Evolutionary conservation across 306 rosid species (phyloP).

Genomic region (Luffa aegyptiaca): DNA sequence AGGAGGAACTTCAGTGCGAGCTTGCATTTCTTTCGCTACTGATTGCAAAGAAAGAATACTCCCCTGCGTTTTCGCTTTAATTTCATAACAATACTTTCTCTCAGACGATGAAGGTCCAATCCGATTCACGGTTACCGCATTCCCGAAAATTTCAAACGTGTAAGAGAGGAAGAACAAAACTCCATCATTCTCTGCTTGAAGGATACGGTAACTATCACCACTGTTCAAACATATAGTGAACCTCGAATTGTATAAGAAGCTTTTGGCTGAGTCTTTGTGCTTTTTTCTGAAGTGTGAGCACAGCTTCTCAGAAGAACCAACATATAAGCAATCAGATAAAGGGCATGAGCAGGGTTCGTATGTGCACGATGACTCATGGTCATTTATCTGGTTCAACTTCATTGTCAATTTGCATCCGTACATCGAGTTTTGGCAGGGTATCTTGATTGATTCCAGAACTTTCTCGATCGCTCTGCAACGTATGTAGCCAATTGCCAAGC

Average conservation of each 20-base stretch:
- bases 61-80: constrained; percentile 27
- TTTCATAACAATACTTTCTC: constrained; percentile 31
- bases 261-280: constrained; percentile 26
- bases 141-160: constrained; percentile 24
- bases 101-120: constrained; percentile 31
- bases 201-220: constrained; percentile 23
- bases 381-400: constrained; percentile 24
- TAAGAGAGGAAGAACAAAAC: constrained; percentile 39
- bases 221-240: constrained; percentile 17
- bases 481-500: constrained; percentile 53
- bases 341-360: constrained; percentile 57
- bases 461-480: constrained; percentile 75
- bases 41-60: constrained; percentile 31
- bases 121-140: constrained; percentile 29
- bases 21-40: constrained; percentile 23
- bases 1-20: constrained; percentile 10
- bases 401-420: constrained; percentile 46
- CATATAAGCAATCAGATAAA: constrained; percentile 23
- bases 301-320: constrained; percentile 40
- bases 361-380: constrained; percentile 53
- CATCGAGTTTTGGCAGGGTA: constrained; percentile 36
- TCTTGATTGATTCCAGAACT: constrained; percentile 50
- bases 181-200: constrained; percentile 38
- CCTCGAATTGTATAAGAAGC: constrained; percentile 26
- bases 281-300: constrained; percentile 31